Base-by-base conservation (phyloP, 768 basidiomycete species). In the Boletus sensibilis region DNA sequence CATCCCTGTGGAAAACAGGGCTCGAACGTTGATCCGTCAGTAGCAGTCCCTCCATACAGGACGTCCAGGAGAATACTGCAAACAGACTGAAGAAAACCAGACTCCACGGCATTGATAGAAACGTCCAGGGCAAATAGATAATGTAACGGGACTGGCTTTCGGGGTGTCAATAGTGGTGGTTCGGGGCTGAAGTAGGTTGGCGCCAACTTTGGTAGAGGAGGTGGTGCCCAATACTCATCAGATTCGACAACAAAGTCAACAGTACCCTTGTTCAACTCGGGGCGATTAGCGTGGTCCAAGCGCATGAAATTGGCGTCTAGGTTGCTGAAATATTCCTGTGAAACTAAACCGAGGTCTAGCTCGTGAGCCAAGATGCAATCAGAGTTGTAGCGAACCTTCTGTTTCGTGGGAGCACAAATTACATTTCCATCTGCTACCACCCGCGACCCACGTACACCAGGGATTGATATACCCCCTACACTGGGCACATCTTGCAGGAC, bases 401-500 rank as follows among this genome's bases (percentile, higher is more conserved):
- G 90, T 93, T 66, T 89, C 84, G 61, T 86, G 82, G 2, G 77
- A 74, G 73, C 97, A 99, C 16, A 99, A 69, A 77, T 98, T 98
- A 70, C 97, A 99, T 64, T 80, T 85, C 92, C 95, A 99, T 61
- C 79, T 84, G 56, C 81, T 79, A 6, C 97, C 97, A 3, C 90
- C 90, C 10, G 88, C 81, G 20, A 82, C 74, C 86, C 92, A 99
- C 25, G 76, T 76, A 70, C 88, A 93, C 94, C 94, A 98, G 0
- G 94, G 90, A 67, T 98, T 98, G 63, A 99, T 79, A 70, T 98
- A 99, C 0, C 81, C 92, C 61, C 92, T 80, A 71, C 97, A 99
- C 34, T 82, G 78, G 43, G 78, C 82, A 64, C 97, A 99, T 33
- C 97, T 81, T 23, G 89, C 82, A 13, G 96, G 97, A 13, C 94